Conservation (phyloP, 2,329 filamentous ascomycete species). For the Monosporascus sp. region DNA sequence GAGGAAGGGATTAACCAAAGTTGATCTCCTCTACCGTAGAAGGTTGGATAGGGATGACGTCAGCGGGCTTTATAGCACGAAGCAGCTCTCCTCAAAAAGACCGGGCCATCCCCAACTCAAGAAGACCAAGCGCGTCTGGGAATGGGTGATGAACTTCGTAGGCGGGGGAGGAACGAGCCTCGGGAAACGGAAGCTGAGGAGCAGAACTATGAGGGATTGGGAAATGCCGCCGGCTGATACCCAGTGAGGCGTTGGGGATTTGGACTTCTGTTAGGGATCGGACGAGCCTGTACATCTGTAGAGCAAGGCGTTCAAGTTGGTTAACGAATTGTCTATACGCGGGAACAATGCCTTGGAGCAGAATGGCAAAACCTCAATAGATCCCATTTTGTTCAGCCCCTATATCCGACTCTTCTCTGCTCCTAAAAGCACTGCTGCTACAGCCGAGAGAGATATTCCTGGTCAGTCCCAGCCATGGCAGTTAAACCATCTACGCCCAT, state of each 20-base stretch:
- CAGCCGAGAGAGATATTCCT: no score
- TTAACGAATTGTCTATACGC: no score
- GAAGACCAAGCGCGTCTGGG: constrained; percentile 62
- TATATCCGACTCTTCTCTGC: no score
- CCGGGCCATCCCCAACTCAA: constrained; percentile 45
- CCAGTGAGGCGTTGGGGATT: constrained; percentile 12
- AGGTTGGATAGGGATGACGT: constrained; percentile 45
- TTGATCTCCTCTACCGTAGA: constrained; percentile 60
- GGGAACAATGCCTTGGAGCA: no score
- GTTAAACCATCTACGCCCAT: no score
- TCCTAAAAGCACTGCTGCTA: no score
- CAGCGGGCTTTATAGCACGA: constrained; percentile 52
- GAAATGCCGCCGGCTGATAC: constrained; percentile 27
- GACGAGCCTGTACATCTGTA: background rate
- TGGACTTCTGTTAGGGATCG: background rate
- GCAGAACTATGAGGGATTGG: constrained; percentile 24
- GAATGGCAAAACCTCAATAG: no score
- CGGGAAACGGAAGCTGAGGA: constrained; percentile 21
- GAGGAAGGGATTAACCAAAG: constrained; percentile 61
- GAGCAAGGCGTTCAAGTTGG: background rate
- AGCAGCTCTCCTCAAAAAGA: constrained; percentile 37
- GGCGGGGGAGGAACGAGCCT: constrained; percentile 28
- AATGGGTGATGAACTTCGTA: constrained; percentile 73
- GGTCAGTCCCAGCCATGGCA: no score
- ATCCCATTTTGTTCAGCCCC: no score